Conservation (phyloP, 257 asterid species). For the Penstemon newberryi region DNA sequence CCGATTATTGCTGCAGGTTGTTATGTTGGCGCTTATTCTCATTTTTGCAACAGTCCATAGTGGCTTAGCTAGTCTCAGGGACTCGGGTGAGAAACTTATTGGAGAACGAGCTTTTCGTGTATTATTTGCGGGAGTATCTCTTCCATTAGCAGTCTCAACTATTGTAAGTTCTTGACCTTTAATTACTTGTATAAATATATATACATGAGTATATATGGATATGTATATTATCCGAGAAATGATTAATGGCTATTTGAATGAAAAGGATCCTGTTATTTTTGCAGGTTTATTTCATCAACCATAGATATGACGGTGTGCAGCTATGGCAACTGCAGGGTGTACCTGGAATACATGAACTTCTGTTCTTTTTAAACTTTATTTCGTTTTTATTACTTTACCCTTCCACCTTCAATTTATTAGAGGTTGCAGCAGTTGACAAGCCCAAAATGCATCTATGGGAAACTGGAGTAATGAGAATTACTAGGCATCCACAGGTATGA, state of each 20-base stretch:
- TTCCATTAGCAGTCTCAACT: constrained; percentile 92
- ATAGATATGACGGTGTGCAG: constrained; percentile 95
- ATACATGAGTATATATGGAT: background rate
- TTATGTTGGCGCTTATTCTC: constrained; percentile 66
- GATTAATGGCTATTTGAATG: background rate
- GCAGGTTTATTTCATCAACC: constrained; percentile 93
- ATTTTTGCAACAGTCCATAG: constrained; percentile 89
- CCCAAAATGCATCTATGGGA: constrained; percentile 99
- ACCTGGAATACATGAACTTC: constrained; percentile 68
- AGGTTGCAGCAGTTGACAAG: constrained; percentile 97
- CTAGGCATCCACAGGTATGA: constrained; percentile 97
- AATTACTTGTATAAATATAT: background rate
- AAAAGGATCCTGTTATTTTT: constrained; percentile 20
- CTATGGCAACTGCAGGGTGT: constrained; percentile 88
- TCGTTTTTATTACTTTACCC: constrained; percentile 92
- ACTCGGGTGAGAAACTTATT: constrained; percentile 88
- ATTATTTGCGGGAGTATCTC: constrained; percentile 85
- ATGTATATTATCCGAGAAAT: background rate
- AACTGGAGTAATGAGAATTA: constrained; percentile 96
- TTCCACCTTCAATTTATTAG: constrained; percentile 87
- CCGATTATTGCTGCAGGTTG: constrained; percentile 52
- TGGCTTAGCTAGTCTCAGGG: constrained; percentile 97
- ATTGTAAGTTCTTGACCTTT: constrained; percentile 63
- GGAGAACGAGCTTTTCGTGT: constrained; percentile 98
- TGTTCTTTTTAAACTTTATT: constrained; percentile 72